These are phyloP conservation scores for Sporothrix globosa DNA, from an alignment of 2,329 filamentous ascomycete species.

Conservation along the genomic window DNA sequence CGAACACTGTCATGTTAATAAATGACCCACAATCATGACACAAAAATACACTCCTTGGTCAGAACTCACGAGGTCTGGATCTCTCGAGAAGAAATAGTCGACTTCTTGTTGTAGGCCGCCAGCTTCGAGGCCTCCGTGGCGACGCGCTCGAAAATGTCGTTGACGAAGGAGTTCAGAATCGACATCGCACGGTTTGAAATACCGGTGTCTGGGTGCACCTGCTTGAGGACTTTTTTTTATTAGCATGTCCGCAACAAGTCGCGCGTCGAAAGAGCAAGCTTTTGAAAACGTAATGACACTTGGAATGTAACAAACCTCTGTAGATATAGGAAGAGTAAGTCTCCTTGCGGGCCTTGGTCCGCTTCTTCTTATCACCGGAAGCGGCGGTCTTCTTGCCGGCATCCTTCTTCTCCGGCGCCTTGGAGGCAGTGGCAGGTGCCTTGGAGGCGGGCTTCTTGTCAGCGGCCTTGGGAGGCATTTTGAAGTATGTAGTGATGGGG, in stretches of 20 bases:
- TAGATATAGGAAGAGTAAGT: constrained; percentile 99
- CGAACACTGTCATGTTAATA: constrained; percentile 73
- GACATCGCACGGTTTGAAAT: constrained; percentile 99
- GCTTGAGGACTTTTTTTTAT: constrained; percentile 80
- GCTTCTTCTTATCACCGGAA: constrained; percentile 99
- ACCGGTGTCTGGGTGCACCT: constrained; percentile 99
- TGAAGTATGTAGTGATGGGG: constrained; percentile 43
- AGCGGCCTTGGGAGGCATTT: constrained; percentile 97
- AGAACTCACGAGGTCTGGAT: constrained; percentile 86
- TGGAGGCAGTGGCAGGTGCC: constrained; percentile 76
- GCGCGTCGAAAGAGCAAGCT: too few species aligned
- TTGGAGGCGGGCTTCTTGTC: constrained; percentile 99
- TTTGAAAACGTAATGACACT: neutral
- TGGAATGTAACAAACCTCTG: constrained; percentile 74
- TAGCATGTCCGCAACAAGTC: too few species aligned
- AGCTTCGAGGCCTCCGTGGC: constrained; percentile 99
- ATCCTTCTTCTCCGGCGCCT: constrained; percentile 93
- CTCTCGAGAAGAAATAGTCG: constrained; percentile 97
- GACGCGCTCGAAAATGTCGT: constrained; percentile 99
- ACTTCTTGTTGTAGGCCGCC: constrained; percentile 99
- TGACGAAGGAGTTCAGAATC: constrained; percentile 99
- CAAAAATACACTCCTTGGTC: neutral
- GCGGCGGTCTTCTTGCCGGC: constrained; percentile 99
- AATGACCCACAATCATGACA: neutral
- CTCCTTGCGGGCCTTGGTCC: constrained; percentile 99